These are phyloP conservation scores for Rhodotorula sphaerocarpa DNA, from an alignment of 768 basidiomycete genomes.

Conservation along the genomic window DNA sequence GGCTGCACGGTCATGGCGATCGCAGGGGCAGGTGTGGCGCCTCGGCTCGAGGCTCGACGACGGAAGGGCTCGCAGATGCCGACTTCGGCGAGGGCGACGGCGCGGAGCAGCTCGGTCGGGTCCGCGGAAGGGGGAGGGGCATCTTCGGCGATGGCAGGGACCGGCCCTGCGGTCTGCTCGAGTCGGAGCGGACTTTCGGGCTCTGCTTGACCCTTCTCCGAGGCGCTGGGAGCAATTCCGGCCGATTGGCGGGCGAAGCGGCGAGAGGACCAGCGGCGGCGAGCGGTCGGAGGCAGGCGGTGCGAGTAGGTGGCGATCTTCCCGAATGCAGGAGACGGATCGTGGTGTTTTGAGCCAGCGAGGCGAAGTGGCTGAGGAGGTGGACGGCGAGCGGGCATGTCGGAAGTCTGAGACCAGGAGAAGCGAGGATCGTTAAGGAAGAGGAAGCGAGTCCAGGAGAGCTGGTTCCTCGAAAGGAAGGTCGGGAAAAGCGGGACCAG, in stretches of 20 bases:
- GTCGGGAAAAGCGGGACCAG: too few species aligned
- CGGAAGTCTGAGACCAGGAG: not conserved
- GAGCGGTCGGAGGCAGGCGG: not conserved
- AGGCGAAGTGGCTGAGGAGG: constrained; percentile 24
- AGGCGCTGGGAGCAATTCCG: too few species aligned
- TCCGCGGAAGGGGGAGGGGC: not conserved
- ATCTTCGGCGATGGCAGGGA: not conserved
- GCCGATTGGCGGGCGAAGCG: too few species aligned
- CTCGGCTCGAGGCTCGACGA: not conserved
- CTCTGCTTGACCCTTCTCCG: too few species aligned
- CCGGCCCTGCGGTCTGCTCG: too few species aligned
- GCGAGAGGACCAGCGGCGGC: too few species aligned
- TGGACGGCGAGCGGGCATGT: not conserved
- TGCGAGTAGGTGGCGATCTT: constrained; percentile 22
- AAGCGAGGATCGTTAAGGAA: too few species aligned
- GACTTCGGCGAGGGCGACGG: constrained; percentile 9
- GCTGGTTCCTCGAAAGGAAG: not conserved
- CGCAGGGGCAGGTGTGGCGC: not conserved
- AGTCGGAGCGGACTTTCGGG: too few species aligned
- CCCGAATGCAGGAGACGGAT: constrained; percentile 6
- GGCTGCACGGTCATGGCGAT: constrained; percentile 2
- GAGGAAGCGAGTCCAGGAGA: too few species aligned
- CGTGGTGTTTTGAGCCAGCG: not conserved
- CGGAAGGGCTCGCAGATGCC: not conserved
- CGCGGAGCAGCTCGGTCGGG: not conserved